Evolutionary conservation across 2,329 filamentous ascomycete genomes (phyloP).

Genomic region (Purpureocillium lavendulum): DNA sequence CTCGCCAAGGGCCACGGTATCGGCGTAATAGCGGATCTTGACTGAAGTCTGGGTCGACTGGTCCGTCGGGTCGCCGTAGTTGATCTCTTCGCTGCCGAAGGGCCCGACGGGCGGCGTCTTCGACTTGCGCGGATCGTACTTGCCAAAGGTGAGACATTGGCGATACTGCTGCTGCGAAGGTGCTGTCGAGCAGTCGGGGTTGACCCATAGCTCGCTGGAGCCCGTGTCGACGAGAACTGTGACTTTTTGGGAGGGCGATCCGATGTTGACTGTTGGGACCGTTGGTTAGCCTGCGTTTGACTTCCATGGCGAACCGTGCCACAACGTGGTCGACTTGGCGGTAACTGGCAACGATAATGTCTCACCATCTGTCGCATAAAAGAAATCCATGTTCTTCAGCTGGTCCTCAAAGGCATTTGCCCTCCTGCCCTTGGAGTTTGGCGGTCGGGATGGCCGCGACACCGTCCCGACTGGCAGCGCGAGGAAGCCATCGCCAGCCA

Average conservation of each 20-base stretch:
- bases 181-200: slow-evolving; percentile 37
- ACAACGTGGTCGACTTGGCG: not conserved
- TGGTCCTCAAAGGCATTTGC: slow-evolving; percentile 18
- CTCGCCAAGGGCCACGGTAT: slow-evolving; percentile 36
- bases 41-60: slow-evolving; percentile 25
- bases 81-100: slow-evolving; percentile 26
- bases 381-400: slow-evolving; percentile 27
- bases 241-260: slow-evolving; percentile 31
- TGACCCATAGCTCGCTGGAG: slow-evolving; percentile 47
- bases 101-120: slow-evolving; percentile 27
- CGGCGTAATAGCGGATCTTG: slow-evolving; percentile 35
- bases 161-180: slow-evolving; percentile 20
- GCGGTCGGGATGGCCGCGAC: slow-evolving; percentile 11
- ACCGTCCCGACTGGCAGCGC: slow-evolving; percentile 25
- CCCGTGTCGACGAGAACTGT: slow-evolving; percentile 43
- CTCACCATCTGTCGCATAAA: slow-evolving; percentile 30
- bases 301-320: not conserved
- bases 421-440: slow-evolving; percentile 10
- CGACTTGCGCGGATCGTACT: slow-evolving; percentile 35
- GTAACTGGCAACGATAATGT: not conserved
- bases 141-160: slow-evolving; percentile 31
- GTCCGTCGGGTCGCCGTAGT: slow-evolving; percentile 30
- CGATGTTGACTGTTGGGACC: slow-evolving; percentile 28
- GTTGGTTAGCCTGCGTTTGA: not conserved
- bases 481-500: slow-evolving; percentile 26